Evolutionary conservation across 108 stramenopile genomes (phyloP), one percentile per base, ranked within the genome.

Genomic region (Pseudonitzschia delicatissima): DNA sequence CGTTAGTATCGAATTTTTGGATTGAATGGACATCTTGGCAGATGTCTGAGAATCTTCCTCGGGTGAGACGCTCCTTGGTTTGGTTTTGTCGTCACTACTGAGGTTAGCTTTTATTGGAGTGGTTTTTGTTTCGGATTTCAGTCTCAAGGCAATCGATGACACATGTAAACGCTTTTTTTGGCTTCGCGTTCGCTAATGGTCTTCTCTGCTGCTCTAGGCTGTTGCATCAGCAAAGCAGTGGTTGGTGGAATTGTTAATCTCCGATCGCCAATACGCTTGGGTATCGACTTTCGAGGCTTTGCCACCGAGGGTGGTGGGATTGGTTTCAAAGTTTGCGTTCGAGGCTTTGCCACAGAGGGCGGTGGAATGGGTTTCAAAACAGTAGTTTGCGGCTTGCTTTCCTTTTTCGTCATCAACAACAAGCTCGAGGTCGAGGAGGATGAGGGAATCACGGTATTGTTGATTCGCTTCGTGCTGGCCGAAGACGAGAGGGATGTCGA

Each of bases 401-500:
- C 15, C 40, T 13, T 13, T 1, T 42, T 15, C 40, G 15, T 42
- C 40, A 42, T 11, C 40, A 42, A 15, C 40, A 11, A 42, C 40
- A 42, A 42, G n/a, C n/a, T n/a, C n/a, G n/a, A n/a, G n/a, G n/a
- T n/a, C n/a, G n/a, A n/a, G n/a, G n/a, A n/a, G n/a, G n/a, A n/a
- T n/a, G 47, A 2, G 13, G 47, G 7, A 48, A 23, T 28, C 26
- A 47, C 27, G 40, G 23, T 44, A 20, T 66, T 66, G 15, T 66
- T 52, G 2, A 66, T 52, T 21, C 52, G 49, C 20, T 35, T 18
- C 18, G 65, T 66, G 35, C 65, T 66, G 28, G 49, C 34, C 34
- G 65, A 66, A 23, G 65, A 68, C 28, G 53, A 55, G 9, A 55
- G 17, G 0, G 57, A 52, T 3, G 59, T 3, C 13, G 69, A 61